Conservation (phyloP, 164 flowering plant genomes). For the Euptelea pleiosperma region DNA sequence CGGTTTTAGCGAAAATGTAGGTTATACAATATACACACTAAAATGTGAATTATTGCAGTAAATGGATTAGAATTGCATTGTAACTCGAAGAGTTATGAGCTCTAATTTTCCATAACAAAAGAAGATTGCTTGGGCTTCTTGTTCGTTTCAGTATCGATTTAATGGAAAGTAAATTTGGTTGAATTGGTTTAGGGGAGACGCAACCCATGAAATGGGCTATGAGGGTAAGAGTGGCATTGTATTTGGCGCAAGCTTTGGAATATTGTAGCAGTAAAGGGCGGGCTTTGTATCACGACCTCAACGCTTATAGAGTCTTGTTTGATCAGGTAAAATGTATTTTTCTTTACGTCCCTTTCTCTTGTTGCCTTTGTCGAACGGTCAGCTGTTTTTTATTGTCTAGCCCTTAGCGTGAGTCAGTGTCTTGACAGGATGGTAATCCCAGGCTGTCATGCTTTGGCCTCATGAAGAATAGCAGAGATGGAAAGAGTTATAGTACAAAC, state of each 20-base stretch:
- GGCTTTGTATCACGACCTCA: constrained; percentile 87
- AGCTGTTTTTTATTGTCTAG: background rate
- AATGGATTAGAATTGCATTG: too few relatives aligned
- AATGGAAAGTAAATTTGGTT: constrained; percentile 1
- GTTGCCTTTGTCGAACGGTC: background rate
- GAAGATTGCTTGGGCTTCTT: background rate
- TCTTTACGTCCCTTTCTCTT: background rate
- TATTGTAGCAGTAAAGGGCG: constrained; percentile 86
- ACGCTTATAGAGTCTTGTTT: constrained; percentile 74
- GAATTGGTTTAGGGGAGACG: constrained; percentile 63
- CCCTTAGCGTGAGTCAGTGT: constrained; percentile 14
- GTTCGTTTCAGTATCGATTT: background rate
- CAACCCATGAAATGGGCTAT: constrained; percentile 98
- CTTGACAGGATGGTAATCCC: constrained; percentile 58
- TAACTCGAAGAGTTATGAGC: too few relatives aligned
- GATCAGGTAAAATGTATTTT: constrained; percentile 35
- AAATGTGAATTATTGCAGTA: background rate
- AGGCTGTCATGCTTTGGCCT: constrained; percentile 66
- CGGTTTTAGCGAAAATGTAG: background rate
- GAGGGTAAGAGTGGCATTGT: constrained; percentile 87
- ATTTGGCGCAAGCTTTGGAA: constrained; percentile 81
- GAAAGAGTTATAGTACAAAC: constrained; percentile 61
- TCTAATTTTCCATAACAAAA: too few relatives aligned
- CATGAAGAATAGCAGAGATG: constrained; percentile 66
- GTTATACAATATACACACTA: background rate